Evolutionary conservation across 176 grass and related monocot genomes (phyloP).

Genomic region (Phragmites australis): DNA sequence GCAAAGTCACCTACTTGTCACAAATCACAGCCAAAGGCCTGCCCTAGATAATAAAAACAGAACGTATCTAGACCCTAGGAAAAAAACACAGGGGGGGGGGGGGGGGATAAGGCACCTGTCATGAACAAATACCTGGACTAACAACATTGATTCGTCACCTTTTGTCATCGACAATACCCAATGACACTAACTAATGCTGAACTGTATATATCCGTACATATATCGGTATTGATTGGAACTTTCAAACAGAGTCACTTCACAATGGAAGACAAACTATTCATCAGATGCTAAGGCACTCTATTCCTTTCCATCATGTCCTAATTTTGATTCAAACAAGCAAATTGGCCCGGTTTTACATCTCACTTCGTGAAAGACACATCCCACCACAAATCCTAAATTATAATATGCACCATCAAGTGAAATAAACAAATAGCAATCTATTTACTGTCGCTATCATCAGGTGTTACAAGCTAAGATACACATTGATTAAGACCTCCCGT

Average conservation of each 20-base stretch:
- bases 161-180: background rate
- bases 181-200: background rate
- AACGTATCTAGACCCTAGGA: background rate
- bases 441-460: slow-evolving; percentile 39
- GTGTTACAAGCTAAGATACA: background rate
- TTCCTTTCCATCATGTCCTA: background rate
- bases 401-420: background rate
- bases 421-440: slow-evolving; percentile 18
- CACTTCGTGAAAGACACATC: background rate
- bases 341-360: background rate
- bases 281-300: background rate
- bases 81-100: background rate
- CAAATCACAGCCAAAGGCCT: background rate
- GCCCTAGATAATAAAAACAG: background rate
- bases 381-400: background rate
- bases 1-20: background rate
- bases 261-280: background rate
- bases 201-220: slow-evolving; percentile 1
- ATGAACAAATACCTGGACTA: slow-evolving; percentile 28
- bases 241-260: background rate
- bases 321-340: slow-evolving; percentile 5
- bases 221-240: slow-evolving; percentile 17
- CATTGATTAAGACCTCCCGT: slow-evolving; percentile 8
- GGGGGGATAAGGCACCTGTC: background rate
- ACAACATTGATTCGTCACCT: slow-evolving; percentile 4